Evolutionary conservation across 495 filamentous ascomycete species (phyloP).

Genomic region (Oidiodendron maius): DNA sequence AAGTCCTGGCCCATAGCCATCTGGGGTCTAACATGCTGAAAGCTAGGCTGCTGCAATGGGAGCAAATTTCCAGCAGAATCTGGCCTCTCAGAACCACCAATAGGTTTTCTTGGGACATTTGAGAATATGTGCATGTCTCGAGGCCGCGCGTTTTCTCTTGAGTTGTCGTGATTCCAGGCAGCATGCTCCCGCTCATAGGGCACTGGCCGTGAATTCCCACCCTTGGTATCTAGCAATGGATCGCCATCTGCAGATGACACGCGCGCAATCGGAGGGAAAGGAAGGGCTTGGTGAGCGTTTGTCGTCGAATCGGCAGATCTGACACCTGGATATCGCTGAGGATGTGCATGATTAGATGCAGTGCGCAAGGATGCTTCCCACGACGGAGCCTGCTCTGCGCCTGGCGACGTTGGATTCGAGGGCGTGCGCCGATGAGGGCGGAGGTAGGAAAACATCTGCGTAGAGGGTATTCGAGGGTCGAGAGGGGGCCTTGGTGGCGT

Average conservation of each 20-base stretch:
- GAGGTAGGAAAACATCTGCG: slow-evolving; percentile 47
- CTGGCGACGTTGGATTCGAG: slow-evolving; percentile 45
- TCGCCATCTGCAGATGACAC: slow-evolving; percentile 33
- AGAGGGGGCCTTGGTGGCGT: neutral
- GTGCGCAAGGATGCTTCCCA: slow-evolving; percentile 33
- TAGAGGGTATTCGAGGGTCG: neutral
- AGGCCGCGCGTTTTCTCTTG: neutral
- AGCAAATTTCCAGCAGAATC: slow-evolving; percentile 17
- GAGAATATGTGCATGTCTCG: slow-evolving; percentile 10
- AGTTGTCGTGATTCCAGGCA: slow-evolving; percentile 16
- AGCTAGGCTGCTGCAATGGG: slow-evolving; percentile 20
- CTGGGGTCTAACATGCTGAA: slow-evolving; percentile 25
- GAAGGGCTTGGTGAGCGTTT: slow-evolving; percentile 20
- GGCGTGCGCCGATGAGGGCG: slow-evolving; percentile 46
- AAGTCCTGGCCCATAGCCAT: slow-evolving; percentile 24
- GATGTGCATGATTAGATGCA: slow-evolving; percentile 15
- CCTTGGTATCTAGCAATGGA: neutral
- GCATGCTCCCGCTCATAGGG: slow-evolving; percentile 10
- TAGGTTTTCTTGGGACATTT: slow-evolving; percentile 16
- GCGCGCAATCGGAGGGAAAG: slow-evolving; percentile 40
- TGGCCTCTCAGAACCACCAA: slow-evolving; percentile 11
- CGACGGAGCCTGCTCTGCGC: slow-evolving; percentile 28
- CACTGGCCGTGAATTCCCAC: slow-evolving; percentile 4
- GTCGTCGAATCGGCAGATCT: slow-evolving; percentile 2
- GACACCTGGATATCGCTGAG: slow-evolving; percentile 15